phyloP scores from a whole-genome alignment of 192 early-diverging fungal species.

The Linnemannia exigua region DNA sequence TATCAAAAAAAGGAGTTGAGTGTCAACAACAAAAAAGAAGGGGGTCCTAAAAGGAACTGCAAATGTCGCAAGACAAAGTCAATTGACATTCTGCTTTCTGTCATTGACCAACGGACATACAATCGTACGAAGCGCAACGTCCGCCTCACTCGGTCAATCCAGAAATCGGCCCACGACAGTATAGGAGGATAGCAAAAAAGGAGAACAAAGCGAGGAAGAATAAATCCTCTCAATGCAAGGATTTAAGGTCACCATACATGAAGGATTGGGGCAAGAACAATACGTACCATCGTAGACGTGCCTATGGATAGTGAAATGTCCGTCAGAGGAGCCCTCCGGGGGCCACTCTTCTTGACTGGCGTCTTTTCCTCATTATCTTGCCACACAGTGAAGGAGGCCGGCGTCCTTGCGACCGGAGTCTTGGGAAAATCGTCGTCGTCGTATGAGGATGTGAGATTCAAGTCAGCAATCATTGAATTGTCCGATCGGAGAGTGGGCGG shows the following conservation, averaged over 20 bases:
- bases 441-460: neutral
- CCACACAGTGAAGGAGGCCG: neutral
- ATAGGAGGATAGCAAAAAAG: neutral
- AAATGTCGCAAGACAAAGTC: neutral
- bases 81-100: neutral
- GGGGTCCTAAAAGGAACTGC: neutral
- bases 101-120: neutral
- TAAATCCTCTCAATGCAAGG: constrained; percentile 3
- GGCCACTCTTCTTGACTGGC: neutral
- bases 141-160: neutral
- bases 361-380: constrained; percentile 1
- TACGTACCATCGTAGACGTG: constrained; percentile 5
- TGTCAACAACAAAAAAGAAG: neutral
- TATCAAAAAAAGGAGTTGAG: neutral
- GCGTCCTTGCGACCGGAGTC: neutral
- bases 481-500: neutral
- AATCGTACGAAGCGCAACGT: neutral
- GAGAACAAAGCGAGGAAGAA: constrained; percentile 13
- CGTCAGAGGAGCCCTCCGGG: constrained; percentile 12
- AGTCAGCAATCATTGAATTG: neutral
- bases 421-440: neutral
- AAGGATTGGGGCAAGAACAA: neutral
- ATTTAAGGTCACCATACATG: neutral
- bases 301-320: neutral
- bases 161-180: neutral